Evolutionary conservation across 495 filamentous ascomycete species (phyloP), one percentile per base, ranked within the genome.

Genomic region (Cercophora newfieldiana): DNA sequence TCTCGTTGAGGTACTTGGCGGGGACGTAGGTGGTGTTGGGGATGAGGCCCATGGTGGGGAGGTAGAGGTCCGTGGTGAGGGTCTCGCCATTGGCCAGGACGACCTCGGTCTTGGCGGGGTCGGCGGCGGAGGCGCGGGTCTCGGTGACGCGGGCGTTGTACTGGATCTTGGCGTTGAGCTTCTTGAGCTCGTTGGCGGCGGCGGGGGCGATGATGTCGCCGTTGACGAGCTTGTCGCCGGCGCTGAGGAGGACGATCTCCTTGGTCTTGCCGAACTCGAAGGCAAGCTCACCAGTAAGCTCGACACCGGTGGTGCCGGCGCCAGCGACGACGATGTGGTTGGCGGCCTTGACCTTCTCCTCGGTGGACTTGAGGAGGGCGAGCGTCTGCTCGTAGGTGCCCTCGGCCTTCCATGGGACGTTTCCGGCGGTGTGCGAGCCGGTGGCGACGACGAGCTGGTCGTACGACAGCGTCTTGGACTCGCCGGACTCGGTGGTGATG

Each of bases 371-470:
- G 12, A 83, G 65, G 12, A 69, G 57, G 8, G 61, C 69, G 10
- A 74, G 1, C 12, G 66, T 57, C 28, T 79, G 71, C 59, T 80
- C 78, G 67, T 80, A 77, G 44, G 70, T 74, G 68, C 73, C 73
- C 26, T 63, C 50, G 59, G 75, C 74, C 69, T 83, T 83, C 81
- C 81, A 83, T 6, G 81, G 81, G 48, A 78, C 66, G 10, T 62
- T 49, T 25, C 69, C 58, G 29, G 72, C 80, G 37, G 91, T 91
- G 77, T 96, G 90, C 22, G 94, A 95, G 58, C 94, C 94, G 1
- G 94, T 98, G 22, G 94, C 93, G 7, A 98, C 85, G 25, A 98
- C 88, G 0, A 97, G 89, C 55, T 94, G 85, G 75, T 98, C 93
- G 75, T 97, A 98, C 4, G 68, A 18, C 65, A 72, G 47, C 66